A percentile compares a stretch with the other conserved stretches of the same genome.
Evolutionary conservation across 23 red algal genomes (phyloP).

Genomic region (Gracilaria domingensis): DNA sequence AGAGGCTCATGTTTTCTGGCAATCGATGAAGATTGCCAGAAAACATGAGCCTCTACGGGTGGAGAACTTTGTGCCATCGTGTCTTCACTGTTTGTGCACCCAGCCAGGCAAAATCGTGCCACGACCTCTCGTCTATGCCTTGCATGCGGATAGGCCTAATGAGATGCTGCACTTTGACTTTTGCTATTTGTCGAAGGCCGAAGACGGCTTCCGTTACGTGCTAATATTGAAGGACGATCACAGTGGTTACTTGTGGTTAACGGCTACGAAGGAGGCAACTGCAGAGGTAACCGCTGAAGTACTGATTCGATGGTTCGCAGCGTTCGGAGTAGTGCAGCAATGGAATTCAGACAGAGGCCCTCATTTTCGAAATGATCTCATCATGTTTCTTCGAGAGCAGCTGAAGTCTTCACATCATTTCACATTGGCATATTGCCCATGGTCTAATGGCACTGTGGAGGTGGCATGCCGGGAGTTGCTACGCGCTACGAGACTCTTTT

Average conservation of each 20-base stretch:
- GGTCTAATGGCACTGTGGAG: conserved; percentile 54
- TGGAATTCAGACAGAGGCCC: conserved; percentile 4
- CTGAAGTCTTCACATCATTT: conserved; percentile 33
- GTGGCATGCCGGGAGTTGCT: conserved; percentile 13
- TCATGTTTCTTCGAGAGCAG: not conserved
- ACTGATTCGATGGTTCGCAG: not conserved
- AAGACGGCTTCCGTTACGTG: not conserved
- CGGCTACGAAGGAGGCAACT: not conserved
- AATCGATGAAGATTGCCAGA: conserved; percentile 11
- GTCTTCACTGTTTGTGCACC: conserved; percentile 39
- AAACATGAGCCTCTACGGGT: too few relatives aligned
- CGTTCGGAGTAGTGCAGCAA: not conserved
- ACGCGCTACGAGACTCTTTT: not conserved
- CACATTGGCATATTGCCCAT: conserved; percentile 43
- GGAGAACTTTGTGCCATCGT: conserved; percentile 13
- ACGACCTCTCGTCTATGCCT: not conserved
- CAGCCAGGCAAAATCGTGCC: not conserved
- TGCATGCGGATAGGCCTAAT: not conserved
- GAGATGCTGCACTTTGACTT: conserved; percentile 39
- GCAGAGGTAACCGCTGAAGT: not conserved
- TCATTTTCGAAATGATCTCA: not conserved
- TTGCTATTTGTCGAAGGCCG: conserved; percentile 1
- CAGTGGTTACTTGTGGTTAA: not conserved
- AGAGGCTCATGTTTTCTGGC: conserved; percentile 12
- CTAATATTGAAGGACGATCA: conserved; percentile 29